Evolutionary conservation across 768 basidiomycete genomes (phyloP).

Genomic region (Naganishia friedmannii): DNA sequence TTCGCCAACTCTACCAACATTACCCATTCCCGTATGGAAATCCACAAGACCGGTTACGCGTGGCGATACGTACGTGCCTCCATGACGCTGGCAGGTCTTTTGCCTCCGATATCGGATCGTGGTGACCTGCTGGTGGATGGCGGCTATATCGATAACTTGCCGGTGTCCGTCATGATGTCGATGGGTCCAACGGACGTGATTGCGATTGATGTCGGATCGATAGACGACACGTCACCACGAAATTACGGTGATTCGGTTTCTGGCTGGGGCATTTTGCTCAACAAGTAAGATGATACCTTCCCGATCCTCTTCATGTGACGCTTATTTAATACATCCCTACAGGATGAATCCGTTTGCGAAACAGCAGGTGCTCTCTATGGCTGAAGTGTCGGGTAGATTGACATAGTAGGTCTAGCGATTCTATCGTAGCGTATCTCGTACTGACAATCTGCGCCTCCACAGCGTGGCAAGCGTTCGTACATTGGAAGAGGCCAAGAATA

Average conservation of each 20-base stretch:
- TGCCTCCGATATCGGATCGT: slow-evolving; percentile 91
- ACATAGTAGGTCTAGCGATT: slow-evolving; percentile 70
- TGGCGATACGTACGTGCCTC: slow-evolving; percentile 87
- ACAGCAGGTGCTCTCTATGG: slow-evolving; percentile 48
- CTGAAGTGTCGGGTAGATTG: slow-evolving; percentile 61
- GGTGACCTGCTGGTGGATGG: slow-evolving; percentile 61
- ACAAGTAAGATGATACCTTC: slow-evolving; percentile 60
- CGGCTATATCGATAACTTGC: slow-evolving; percentile 52
- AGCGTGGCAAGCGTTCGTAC: slow-evolving; percentile 95
- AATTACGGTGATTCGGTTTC: slow-evolving; percentile 93
- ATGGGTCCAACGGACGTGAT: slow-evolving; percentile 87
- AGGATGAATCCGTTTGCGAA: slow-evolving; percentile 52
- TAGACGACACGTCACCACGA: slow-evolving; percentile 92
- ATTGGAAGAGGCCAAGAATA: slow-evolving; percentile 88
- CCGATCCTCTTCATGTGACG: background rate
- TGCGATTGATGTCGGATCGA: slow-evolving; percentile 86
- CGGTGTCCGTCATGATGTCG: slow-evolving; percentile 87
- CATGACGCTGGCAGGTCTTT: slow-evolving; percentile 91
- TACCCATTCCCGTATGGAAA: slow-evolving; percentile 90
- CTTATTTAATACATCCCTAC: background rate
- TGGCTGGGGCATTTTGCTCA: slow-evolving; percentile 92
- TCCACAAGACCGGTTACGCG: slow-evolving; percentile 97
- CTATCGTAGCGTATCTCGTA: background rate
- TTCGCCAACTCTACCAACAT: slow-evolving; percentile 99
- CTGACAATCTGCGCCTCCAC: background rate